Evolutionary conservation across 192 early-diverging fungal species (phyloP).

Genomic region (Phlyctochytrium bullatum): DNA sequence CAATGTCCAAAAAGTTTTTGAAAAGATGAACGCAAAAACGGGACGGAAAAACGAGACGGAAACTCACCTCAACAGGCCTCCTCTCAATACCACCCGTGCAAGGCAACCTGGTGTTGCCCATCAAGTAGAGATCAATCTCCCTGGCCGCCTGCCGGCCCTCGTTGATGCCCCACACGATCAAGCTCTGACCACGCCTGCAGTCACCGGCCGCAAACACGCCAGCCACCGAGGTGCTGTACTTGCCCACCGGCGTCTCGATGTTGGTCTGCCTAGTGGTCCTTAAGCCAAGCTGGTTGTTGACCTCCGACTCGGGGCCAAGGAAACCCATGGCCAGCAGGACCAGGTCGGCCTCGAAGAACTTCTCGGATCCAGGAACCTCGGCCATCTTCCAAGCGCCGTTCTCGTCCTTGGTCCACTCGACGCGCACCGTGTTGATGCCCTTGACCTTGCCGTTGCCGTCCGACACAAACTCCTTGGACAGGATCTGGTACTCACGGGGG

Average conservation of each 20-base stretch:
- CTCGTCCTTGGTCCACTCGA: constrained; percentile 90
- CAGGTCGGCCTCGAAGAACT: constrained; percentile 85
- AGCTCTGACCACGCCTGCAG: constrained; percentile 90
- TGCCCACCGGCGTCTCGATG: constrained; percentile 74
- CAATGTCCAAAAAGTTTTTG: background rate
- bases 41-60: background rate
- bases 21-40: background rate
- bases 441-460: constrained; percentile 75
- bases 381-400: constrained; percentile 81
- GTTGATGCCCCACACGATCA: constrained; percentile 99
- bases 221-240: constrained; percentile 73
- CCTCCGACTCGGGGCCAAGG: constrained; percentile 84
- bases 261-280: constrained; percentile 75
- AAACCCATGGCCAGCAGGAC: constrained; percentile 96
- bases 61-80: constrained; percentile 12
- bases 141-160: constrained; percentile 94
- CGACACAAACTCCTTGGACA: constrained; percentile 93
- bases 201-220: constrained; percentile 97
- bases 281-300: constrained; percentile 77
- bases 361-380: constrained; percentile 81
- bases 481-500: constrained; percentile 91
- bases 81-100: constrained; percentile 78
- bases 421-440: constrained; percentile 91
- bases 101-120: constrained; percentile 78
- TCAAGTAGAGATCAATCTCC: constrained; percentile 83